Base-by-base conservation (phyloP, 83 land plant genomes). In the Picea abies region DNA sequence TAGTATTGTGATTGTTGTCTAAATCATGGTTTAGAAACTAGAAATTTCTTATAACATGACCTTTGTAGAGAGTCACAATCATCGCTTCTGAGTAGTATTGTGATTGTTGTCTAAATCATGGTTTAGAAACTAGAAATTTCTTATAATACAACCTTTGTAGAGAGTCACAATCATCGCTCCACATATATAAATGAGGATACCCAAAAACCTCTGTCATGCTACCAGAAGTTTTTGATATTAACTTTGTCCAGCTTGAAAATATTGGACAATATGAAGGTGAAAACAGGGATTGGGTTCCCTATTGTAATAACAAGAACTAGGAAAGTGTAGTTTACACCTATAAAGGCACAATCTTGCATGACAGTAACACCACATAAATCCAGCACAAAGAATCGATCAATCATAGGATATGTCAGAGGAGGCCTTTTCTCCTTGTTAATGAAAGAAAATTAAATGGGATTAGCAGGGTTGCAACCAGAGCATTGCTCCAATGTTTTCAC, bases 161-260 rank as follows among this genome's bases (percentile, higher is more conserved):
- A 88, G 62, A 17, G 79, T 75, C 6, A 81, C 82, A 17, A 81
- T 62, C 8, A 81, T 76, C 5, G 90, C 90, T 3, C 72, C 37
- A 22, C 79, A 39, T 19, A 88, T 79, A 23, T 88, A 76, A 17
- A 89, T 39, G 17, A 86, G 12, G 2, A 88, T 86, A 76, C 91
- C 91, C 49, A 26, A 84, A 22, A 11, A 89, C 29, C 79, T 84
- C 86, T 35, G 88, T 86, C 79, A 60, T 84, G 52, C 84, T 86
- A 76, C 84, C 84, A 49, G 63, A 76, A 63, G 29, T 81, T 88
- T 71, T 72, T 83, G 37, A 83, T 49, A 10, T 67, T 78, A 56
- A 88, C 35, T 63, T 47, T 88, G 41, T 89, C 91, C 91, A 89
- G 84, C 90, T 88, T 82, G 79, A 86, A 79, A 75, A 84, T 37